Base-by-base conservation (phyloP, 78 protist genomes). In the Dictyostelium brefeldianum region DNA sequence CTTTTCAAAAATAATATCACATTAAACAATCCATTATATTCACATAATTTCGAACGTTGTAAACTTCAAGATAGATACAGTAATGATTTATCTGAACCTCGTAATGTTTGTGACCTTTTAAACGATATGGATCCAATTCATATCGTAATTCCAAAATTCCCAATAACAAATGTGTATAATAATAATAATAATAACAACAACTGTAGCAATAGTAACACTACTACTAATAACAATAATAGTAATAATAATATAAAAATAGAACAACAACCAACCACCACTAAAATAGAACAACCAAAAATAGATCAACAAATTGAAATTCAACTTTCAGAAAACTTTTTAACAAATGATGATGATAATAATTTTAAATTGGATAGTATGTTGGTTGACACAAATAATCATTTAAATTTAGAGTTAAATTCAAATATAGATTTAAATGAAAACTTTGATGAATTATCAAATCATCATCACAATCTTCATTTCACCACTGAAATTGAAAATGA, bases 11-110 rank as follows among this genome's bases (percentile, higher is more conserved):
- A 17, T 15, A 22, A 47, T 43, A 81, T 81, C 48, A 27, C 29
- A 74, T 14, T n/a, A 10, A 47, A 65, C 0, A 81, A 81, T 27
- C 89, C 89, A 25, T 73, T 81, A 20, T 20, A 81, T 25, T n/a
- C 69, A 8, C 27, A 20, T 14, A 41, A 41, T 48, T 36, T 31
- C 29, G 77, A 69, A 31, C 77, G 41, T 69, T 18, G 59, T 18
- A 22, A 69, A 25, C 22, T 81, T 15, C 89, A 57, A 12, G 89
- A 81, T 29, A 41, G 69, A 47, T 48, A 41, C 18, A 69, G 56
- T 20, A 81, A 81, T 31, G 89, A 81, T 48, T 69, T 81, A 18
- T 81, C 89, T 29, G 69, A 65, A 31, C 43, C 57, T 17, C 10
- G 53, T n/a, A 81, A 17, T 20, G 89, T 81, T 9, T 67, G 29